Percentiles rank a stretch among this genome's conserved stretches.
These are phyloP conservation scores for Picea abies DNA, from an alignment of 83 land plant genomes.

Conservation along the genomic window DNA sequence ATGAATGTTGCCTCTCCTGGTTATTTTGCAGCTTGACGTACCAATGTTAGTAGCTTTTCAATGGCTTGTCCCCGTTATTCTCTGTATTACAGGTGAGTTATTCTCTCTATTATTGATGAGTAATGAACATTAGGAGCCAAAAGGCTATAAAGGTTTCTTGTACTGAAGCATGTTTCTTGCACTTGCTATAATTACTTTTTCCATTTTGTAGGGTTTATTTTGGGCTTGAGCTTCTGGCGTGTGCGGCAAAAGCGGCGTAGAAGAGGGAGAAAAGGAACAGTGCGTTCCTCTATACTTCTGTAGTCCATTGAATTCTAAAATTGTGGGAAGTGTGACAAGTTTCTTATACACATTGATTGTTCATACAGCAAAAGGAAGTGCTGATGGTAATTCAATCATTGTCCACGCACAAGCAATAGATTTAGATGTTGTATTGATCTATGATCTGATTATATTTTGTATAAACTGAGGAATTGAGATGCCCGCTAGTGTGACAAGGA, in stretches of 20 bases:
- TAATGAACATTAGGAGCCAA: neutral
- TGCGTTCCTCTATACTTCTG: slow-evolving; percentile 12
- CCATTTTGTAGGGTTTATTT: slow-evolving; percentile 40
- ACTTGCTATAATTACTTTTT: neutral
- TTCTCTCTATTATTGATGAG: slow-evolving; percentile 73
- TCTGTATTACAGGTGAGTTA: slow-evolving; percentile 63
- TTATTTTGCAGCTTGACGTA: slow-evolving; percentile 74
- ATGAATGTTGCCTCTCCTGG: neutral
- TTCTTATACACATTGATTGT: neutral
- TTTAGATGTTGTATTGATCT: neutral
- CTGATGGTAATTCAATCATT: neutral
- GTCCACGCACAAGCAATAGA: neutral
- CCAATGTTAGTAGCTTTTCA: slow-evolving; percentile 65
- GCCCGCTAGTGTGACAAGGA: neutral
- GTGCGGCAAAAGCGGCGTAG: slow-evolving; percentile 67
- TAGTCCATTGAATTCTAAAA: neutral
- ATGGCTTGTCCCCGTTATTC: slow-evolving; percentile 79
- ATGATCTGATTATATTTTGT: neutral
- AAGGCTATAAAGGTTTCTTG: neutral
- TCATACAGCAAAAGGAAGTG: neutral
- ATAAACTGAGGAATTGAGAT: neutral
- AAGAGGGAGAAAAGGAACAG: slow-evolving; percentile 51
- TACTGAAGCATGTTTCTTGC: neutral
- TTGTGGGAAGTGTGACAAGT: neutral
- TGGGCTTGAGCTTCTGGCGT: slow-evolving; percentile 68